Evolutionary conservation across 805 yeast genomes (phyloP), one percentile per base, ranked within the genome.

Genomic region (Wickerhamomyces mucosus): DNA sequence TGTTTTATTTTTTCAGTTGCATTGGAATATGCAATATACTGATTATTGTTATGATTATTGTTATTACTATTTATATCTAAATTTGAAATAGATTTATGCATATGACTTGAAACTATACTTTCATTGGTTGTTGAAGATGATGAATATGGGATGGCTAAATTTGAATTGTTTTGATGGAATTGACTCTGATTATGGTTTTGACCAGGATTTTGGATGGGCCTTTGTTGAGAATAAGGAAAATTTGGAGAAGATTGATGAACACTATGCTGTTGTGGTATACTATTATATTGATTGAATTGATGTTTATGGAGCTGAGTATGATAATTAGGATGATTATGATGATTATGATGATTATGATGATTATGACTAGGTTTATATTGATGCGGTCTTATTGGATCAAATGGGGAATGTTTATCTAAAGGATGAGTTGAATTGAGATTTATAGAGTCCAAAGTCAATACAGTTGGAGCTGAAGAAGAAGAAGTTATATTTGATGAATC

Each of bases 311-410:
- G n/a, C 36, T 33, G 32, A 3, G 24, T 22, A 12, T 17, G 29
- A 6, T 21, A 25, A 3, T 21, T 19, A 15, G n/a, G 32, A 16
- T 14, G 26, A 12, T 16, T 14, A 13, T 23, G 37, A 21, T 16
- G 30, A 21, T 26, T 26, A 23, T 26, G 26, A 20, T 13, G 26
- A 20, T 26, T 21, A 17, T 17, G 22, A 9, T 28, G 35, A 27
- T 20, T 34, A 16, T 22, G 23, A 21, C 26, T 36, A 15, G 31
- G 29, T 15, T 19, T 36, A 21, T 31, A 33, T 11, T 16, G 38
- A 13, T 29, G 32, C 7, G 18, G 34, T 10, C 18, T 33, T 10
- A 14, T 18, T 7, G 12, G 31, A 7, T 17, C 21, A 26, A 18
- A 12, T 7, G 21, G 27, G 23, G 23, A 14, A 12, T 21, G 16